Percentiles rank a stretch among this genome's conserved stretches.
phyloP scores from a whole-genome alignment of 2,329 filamentous ascomycete species.

The Acephala macrosclerotiorum region DNA sequence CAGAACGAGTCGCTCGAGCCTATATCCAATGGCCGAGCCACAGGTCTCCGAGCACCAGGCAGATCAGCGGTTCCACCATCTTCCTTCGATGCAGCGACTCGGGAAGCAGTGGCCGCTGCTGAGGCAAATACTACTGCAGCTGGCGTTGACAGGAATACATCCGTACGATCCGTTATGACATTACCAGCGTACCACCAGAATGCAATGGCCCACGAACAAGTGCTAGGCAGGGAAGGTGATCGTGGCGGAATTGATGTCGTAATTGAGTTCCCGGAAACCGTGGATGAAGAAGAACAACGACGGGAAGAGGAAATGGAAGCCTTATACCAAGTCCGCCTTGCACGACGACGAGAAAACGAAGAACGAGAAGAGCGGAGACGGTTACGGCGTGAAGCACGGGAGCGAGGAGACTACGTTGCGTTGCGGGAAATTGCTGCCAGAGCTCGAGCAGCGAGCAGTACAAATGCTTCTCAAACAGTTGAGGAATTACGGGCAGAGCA shows the following conservation, averaged over 20 bases:
- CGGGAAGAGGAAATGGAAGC: slow-evolving; percentile 93
- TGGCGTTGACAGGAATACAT: slow-evolving; percentile 80
- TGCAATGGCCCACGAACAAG: slow-evolving; percentile 77
- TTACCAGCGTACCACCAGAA: slow-evolving; percentile 83
- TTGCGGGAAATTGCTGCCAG: slow-evolving; percentile 69
- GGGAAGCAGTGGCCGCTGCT: slow-evolving; percentile 15
- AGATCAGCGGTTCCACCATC: slow-evolving; percentile 24
- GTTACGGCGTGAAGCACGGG: slow-evolving; percentile 74
- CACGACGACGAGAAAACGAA: slow-evolving; percentile 75
- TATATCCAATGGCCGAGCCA: slow-evolving; percentile 40
- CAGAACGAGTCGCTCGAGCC: slow-evolving; percentile 49
- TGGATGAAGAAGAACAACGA: slow-evolving; percentile 77
- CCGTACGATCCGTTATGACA: slow-evolving; percentile 92
- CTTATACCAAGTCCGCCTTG: slow-evolving; percentile 85
- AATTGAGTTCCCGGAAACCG: slow-evolving; percentile 81
- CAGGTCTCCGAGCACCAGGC: slow-evolving; percentile 15
- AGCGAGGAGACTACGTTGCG: slow-evolving; percentile 71
- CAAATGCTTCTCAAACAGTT: slow-evolving; percentile 54
- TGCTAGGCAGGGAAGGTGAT: slow-evolving; percentile 89
- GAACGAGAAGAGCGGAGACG: slow-evolving; percentile 81
- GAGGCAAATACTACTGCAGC: slow-evolving; percentile 29
- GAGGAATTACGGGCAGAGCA: slow-evolving; percentile 65
- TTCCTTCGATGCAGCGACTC: slow-evolving; percentile 25
- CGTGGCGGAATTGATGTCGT: slow-evolving; percentile 91
- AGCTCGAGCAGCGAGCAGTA: slow-evolving; percentile 52